Base-by-base conservation (phyloP, 768 basidiomycete species). In the Tulasnella sp. region DNA sequence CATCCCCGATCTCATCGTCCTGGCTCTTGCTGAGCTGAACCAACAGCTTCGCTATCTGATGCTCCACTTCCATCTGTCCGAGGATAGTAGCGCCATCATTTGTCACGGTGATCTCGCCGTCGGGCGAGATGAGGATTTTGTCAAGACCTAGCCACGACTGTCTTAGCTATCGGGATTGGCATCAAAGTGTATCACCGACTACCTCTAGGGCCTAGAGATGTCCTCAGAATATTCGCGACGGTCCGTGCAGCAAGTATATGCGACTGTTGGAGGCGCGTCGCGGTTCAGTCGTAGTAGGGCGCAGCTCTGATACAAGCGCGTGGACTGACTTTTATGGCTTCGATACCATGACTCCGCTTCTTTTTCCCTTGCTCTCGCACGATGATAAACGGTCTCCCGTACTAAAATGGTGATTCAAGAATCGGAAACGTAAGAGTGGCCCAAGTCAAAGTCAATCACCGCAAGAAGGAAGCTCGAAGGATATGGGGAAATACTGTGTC, bases 1-100 rank as follows among this genome's bases (percentile, higher is more conserved):
- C 96, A 73, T 99, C 96, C 24, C 96, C 96, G 69, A 99, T 94
- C 75, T 99, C 96, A 71, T 99, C 96, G 70, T 99, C 96, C 75
- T 99, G 96, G 70, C 88, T 92, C 76, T 93, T 94, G 17, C 91
- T 93, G 43, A 98, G 77, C 68, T 97, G 88, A 1, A 99, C 96
- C 31, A 99, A 80, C 46, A 99, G 80, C 73, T 96, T 99, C 61
- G 96, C 96, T 68, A 99, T 94, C 75, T 94, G 94, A 70, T 99
- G 94, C 68, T 98, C 94, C 53, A 98, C 93, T 71, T 96, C 91
- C 92, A 99, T 97, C 75, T 97, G 94, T 22, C 92, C 82, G 59
- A 99, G 76, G 65, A 99, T 99, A 22, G 96, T 99, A 4, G 96
- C 96, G 51, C 96, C 96, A 72, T 99, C 96, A 73, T 99, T 99